Evolutionary conservation across 1,139 yeast species (phyloP), one percentile per base, ranked within the genome.

Genomic region (Debaryomyces nepalensis): DNA sequence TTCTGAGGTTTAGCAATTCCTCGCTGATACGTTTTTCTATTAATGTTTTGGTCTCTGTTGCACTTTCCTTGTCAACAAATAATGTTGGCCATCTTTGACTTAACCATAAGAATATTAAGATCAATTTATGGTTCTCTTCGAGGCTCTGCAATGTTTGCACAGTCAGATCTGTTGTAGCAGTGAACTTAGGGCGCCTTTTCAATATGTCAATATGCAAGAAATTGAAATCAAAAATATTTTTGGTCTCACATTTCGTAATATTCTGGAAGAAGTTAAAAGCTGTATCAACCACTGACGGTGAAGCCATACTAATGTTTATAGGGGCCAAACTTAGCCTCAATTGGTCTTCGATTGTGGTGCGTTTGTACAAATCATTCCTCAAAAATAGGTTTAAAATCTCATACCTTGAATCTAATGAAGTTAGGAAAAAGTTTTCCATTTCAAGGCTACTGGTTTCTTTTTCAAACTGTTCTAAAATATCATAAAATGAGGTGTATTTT

Each of bases 61-160:
- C 96, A 39, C 90, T 80, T 45, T 84, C 87, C 21, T 81, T 72
- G 58, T 89, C 97, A 8, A 86, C 77, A 54, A 90, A 87, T 40
- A 83, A 73, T 27, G 84, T 81, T 0, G 97, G 96, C 71, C 87
- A 91, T 56, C 97, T 66, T 58, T 88, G 93, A 46, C 88, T 77
- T 49, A 93, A 71, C 99, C 99, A 93, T 60, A 89, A 68, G 58
- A 81, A 91, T 10, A 88, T 66, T 50, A 84, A 75, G 18, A 88
- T 73, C 37, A 81, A 67, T 50, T 81, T 79, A 65, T 93, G 96
- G 49, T 86, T 67, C 15, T 75, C 76, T 58, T 91, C 98, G 38
- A 88, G 70, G 29, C 64, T 58, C 40, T 73, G 75, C 36, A 87
- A 63, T 6, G 54, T 55, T 11, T 67, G 68, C 33, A 73, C 70